Conservation (phyloP, 352 stramenopile genomes). For the Phytophthora europaea region DNA sequence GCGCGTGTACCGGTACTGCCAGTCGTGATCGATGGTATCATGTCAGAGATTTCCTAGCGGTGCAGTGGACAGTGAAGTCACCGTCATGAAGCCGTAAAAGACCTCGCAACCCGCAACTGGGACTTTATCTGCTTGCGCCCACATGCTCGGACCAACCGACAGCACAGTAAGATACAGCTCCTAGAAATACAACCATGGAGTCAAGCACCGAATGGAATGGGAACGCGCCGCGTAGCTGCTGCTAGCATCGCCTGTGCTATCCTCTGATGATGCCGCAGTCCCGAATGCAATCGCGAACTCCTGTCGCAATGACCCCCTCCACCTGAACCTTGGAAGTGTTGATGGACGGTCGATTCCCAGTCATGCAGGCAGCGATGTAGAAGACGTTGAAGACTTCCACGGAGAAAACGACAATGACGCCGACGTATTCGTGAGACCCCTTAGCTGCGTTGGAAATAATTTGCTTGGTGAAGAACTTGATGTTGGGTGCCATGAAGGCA, state of each 20-base stretch:
- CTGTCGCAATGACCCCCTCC: neutral
- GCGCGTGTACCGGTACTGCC: too few relatives aligned
- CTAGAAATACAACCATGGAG: neutral
- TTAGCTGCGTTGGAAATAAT: too few relatives aligned
- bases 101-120: neutral
- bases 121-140: neutral
- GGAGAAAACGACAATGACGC: too few relatives aligned
- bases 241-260: neutral
- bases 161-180: neutral
- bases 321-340: neutral
- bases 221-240: neutral
- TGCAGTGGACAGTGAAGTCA: too few relatives aligned
- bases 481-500: too few relatives aligned
- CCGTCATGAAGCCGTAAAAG: neutral
- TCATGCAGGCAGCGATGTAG: too few relatives aligned
- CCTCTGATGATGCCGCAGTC: neutral
- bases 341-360: too few relatives aligned
- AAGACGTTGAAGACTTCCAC: too few relatives aligned
- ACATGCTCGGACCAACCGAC: neutral
- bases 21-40: neutral
- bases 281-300: neutral
- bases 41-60: neutral
- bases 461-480: too few relatives aligned
- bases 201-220: neutral
- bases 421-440: too few relatives aligned